Evolutionary conservation across 2,329 filamentous ascomycete genomes (phyloP), one percentile per base, ranked within the genome.

Genomic region (Sclerotinia subarctica): DNA sequence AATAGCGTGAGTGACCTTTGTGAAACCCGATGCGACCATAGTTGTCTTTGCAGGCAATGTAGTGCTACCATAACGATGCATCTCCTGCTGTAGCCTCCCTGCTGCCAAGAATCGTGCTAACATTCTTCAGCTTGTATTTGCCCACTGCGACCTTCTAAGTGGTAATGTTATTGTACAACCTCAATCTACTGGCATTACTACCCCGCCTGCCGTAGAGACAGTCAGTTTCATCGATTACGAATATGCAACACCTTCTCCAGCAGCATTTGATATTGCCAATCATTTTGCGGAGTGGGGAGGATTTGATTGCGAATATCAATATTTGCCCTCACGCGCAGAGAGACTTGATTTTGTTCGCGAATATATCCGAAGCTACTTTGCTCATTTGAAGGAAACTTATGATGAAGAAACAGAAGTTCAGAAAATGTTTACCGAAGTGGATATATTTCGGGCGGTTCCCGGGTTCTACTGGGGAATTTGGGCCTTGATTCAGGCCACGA

Each of bases 221-320:
- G 90, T 94, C 67, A 87, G 86, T 76, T 98, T 99, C 80, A 99
- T 99, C 78, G 95, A 99, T 81, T 99, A 98, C 82, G 95, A 99
- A 79, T 99, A 99, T 79, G 93, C 94, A 19, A 95, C 93, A 5
- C 94, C 95, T 2, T 94, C 94, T 0, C 94, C 94, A 1, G 93
- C 94, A 5, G 94, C 94, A 2, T 99, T 99, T 80, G 95, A 99
- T 78, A 89, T 99, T 74, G 90, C 94, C 63, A 99, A 99, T 81
- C 95, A 99, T 82, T 97, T 99, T 78, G 93, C 95, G 59, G 95
- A 99, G 81, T 99, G 95, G 94, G 94, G 90, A 69, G 95, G 95
- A 68, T 97, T 97, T 76, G 93, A 96, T 75, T 99, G 95, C 82
- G 93, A 98, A 79, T 94, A 91, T 81, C 87, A 81, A 75, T 89